Base-by-base conservation (phyloP, 192 early-diverging fungal species). In the Backusella tuberculispora region DNA sequence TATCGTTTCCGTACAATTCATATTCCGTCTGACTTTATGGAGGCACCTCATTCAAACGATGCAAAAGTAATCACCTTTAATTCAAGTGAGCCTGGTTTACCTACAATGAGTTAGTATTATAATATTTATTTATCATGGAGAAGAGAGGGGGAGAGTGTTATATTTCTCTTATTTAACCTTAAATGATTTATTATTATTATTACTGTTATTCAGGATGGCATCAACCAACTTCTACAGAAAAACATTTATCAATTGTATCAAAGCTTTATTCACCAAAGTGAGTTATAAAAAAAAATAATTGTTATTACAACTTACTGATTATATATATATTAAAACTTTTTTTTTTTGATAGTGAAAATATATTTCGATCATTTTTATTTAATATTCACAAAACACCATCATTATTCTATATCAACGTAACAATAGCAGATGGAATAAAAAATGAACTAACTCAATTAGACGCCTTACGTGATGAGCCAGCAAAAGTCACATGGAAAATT, bases 191-290 rank as follows among this genome's bases (percentile, higher is more conserved):
- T 26, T 19, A 26, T 19, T 60, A 26, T 60, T 56, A 56, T 21
- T 21, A 6, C 1, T 5, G 1, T 2, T 14, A 19, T 24, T 45
- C 26, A 69, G 68, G 15, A 17, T 69, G 68, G 68, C 42, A 73
- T 34, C 76, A 78, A 73, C 71, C 71, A 5, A 17, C 15, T n/a
- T 63, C 37, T 37, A 66, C 64, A 42, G 76, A 73, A 60, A 34
- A 53, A 9, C 65, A 73, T 60, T 21, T 19, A 24, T 26, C 21
- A 1, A 47, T 65, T 24, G 17, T 76, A 34, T 40, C 75, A 29
- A 70, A 34, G 40, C 41, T 76, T 3, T 64, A 76, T 65, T 69
- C 75, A 60, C 60, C 75, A 24, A 34, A 63, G 75, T 70, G 63
- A 76, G 40, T 43, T 44, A 26, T 15, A 53, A 42, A 9, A 64